These are phyloP conservation scores for Clarkia xantiana DNA, from an alignment of 345 rosid genomes.

Conservation along the genomic window DNA sequence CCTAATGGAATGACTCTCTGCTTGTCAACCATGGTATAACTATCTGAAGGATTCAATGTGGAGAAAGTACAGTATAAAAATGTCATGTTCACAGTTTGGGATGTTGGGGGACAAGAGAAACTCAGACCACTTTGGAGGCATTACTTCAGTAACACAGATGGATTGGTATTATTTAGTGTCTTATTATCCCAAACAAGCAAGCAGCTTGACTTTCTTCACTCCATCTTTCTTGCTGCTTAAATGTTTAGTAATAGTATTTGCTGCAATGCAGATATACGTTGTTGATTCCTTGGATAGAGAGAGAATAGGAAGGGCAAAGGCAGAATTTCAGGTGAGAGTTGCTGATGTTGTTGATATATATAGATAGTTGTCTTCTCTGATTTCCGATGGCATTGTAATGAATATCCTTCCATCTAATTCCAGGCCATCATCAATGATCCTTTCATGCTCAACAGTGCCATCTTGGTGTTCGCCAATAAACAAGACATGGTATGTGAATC, in stretches of 20 bases:
- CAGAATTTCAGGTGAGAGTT: conserved; percentile 70
- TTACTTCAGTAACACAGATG: conserved; percentile 96
- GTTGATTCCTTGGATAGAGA: conserved; percentile 98
- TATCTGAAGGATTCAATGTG: conserved; percentile 79
- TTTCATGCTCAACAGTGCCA: conserved; percentile 84
- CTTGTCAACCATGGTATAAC: too few relatives aligned
- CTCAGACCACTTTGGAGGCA: conserved; percentile 98
- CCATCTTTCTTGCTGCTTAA: too few relatives aligned
- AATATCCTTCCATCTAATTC: conserved; percentile 15
- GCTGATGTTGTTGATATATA: conserved; percentile 6
- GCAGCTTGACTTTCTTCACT: too few relatives aligned
- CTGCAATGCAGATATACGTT: conserved; percentile 64
- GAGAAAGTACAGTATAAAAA: conserved; percentile 99
- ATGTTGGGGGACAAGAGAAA: conserved; percentile 98
- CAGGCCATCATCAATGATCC: conserved; percentile 94
- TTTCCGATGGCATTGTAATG: conserved; percentile 7
- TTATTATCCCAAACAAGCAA: too few relatives aligned
- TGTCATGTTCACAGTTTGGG: conserved; percentile 98
- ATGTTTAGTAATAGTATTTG: not conserved
- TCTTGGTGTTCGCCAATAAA: conserved; percentile 95
- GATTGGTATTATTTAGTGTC: conserved; percentile 39
- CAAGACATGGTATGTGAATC: conserved; percentile 77
- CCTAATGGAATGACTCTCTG: too few relatives aligned
- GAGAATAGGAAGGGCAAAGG: conserved; percentile 81
- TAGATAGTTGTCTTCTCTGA: conserved; percentile 10